Percentiles rank a stretch among this genome's conserved stretches.
phyloP scores from a whole-genome alignment of 352 stramenopile species.

The Plasmopara halstedii region DNA sequence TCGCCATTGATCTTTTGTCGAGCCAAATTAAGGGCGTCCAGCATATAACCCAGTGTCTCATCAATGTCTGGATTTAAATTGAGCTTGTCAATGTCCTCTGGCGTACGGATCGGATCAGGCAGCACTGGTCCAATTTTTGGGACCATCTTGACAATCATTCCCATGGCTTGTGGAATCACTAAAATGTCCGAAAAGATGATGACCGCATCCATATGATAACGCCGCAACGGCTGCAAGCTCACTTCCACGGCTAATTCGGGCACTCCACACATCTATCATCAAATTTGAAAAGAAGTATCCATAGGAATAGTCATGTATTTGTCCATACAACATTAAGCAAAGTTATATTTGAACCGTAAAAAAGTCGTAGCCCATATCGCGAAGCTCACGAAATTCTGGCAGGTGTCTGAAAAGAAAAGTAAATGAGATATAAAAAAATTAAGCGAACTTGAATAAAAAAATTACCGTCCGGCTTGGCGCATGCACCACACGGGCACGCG shows the following conservation, averaged over 20 bases:
- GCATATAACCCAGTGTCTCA: slow-evolving; percentile 92
- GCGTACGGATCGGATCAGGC: slow-evolving; percentile 59
- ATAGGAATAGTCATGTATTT: too few relatives aligned
- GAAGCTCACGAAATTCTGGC: slow-evolving; percentile 81
- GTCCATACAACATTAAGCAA: too few relatives aligned
- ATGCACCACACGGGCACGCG: slow-evolving; percentile 96
- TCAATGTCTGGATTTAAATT: slow-evolving; percentile 88
- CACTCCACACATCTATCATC: slow-evolving; percentile 71
- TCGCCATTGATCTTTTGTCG: slow-evolving; percentile 84
- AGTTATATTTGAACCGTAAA: slow-evolving; percentile 41
- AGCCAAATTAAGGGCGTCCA: slow-evolving; percentile 93
- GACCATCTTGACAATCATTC: slow-evolving; percentile 95
- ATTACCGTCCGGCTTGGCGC: slow-evolving; percentile 92
- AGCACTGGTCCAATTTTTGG: slow-evolving; percentile 88
- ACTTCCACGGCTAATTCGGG: slow-evolving; percentile 91
- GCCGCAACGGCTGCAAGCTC: slow-evolving; percentile 93
- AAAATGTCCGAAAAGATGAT: slow-evolving; percentile 99
- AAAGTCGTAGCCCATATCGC: slow-evolving; percentile 81
- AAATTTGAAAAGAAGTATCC: too few relatives aligned
- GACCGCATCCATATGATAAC: slow-evolving; percentile 92
- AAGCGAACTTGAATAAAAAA: too few relatives aligned
- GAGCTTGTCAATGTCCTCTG: slow-evolving; percentile 87
- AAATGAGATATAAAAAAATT: too few relatives aligned
- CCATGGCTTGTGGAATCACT: slow-evolving; percentile 96
- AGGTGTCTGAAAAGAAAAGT: slow-evolving; percentile 42